Conservation (phyloP, 257 asterid species). For the Euphrasia confusa region DNA sequence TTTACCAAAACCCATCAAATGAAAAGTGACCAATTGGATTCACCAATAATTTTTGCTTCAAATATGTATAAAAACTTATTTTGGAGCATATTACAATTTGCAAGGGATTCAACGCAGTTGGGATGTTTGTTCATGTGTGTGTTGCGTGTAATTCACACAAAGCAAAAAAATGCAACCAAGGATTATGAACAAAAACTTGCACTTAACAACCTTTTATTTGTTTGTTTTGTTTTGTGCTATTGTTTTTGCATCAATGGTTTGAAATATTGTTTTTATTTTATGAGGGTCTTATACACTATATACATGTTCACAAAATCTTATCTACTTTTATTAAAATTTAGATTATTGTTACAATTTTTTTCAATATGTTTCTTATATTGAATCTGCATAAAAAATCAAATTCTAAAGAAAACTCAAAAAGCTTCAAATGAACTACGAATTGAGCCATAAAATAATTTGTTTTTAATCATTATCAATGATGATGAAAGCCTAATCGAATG, state of each 20-base stretch:
- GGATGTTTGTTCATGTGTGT: conserved; percentile 11
- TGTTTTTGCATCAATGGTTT: too few relatives aligned
- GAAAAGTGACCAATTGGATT: not conserved
- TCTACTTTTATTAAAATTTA: too few relatives aligned
- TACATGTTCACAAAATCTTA: too few relatives aligned
- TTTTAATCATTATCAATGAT: not conserved
- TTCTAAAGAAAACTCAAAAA: too few relatives aligned
- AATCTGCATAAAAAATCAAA: too few relatives aligned
- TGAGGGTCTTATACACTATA: too few relatives aligned
- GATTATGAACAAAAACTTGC: conserved; percentile 20
- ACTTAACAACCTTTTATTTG: not conserved
- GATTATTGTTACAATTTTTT: not conserved
- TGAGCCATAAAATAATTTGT: too few relatives aligned
- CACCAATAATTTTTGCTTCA: conserved; percentile 22
- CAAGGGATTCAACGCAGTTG: not conserved
- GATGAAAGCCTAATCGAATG: not conserved
- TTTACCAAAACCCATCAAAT: conserved; percentile 21
- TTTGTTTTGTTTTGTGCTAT: too few relatives aligned
- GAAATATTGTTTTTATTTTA: too few relatives aligned
- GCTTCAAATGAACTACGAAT: too few relatives aligned
- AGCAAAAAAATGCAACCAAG: conserved; percentile 27
- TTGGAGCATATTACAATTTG: conserved; percentile 1
- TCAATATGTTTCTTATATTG: too few relatives aligned
- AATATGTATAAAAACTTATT: conserved; percentile 8
- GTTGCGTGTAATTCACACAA: conserved; percentile 32